A percentile compares a stretch with the other conserved stretches of the same genome.
Conservation (phyloP, 78 protist species). For the Guillardia theta region DNA sequence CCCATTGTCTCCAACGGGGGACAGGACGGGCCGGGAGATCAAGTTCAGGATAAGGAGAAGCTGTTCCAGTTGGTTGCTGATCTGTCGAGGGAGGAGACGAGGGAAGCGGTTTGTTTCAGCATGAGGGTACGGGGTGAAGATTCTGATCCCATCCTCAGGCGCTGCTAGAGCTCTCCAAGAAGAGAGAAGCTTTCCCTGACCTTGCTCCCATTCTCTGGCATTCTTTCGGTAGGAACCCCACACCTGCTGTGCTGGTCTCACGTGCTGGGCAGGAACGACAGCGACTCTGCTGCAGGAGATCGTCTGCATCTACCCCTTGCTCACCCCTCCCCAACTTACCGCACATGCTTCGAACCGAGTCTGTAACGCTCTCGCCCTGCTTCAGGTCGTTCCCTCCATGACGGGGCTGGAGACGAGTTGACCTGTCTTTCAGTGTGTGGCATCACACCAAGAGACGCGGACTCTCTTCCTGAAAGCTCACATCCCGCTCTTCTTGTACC, state of each 20-base stretch:
- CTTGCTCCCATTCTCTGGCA: conserved; percentile 97
- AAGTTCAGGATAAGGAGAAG: conserved; percentile 15
- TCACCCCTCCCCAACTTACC: conserved; percentile 91
- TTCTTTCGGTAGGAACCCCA: no score
- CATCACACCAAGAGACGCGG: conserved; percentile 97
- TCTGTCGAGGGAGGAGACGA: conserved; percentile 42
- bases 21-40: background rate
- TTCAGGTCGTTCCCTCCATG: no score
- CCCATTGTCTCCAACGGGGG: no score
- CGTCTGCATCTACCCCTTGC: conserved; percentile 92
- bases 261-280: no score
- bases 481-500: conserved; percentile 96
- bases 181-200: conserved; percentile 88
- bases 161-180: conserved; percentile 89
- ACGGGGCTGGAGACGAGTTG: no score
- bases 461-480: conserved; percentile 93
- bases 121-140: no score
- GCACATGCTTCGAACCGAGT: conserved; percentile 90
- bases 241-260: no score
- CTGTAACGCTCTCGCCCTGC: conserved; percentile 97
- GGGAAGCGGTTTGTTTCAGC: no score
- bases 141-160: no score
- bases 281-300: conserved; percentile 87
- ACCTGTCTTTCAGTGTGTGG: no score
- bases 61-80: conserved; percentile 35